phyloP scores from a whole-genome alignment of 108 stramenopile genomes.

The Nitzschia sp. region DNA sequence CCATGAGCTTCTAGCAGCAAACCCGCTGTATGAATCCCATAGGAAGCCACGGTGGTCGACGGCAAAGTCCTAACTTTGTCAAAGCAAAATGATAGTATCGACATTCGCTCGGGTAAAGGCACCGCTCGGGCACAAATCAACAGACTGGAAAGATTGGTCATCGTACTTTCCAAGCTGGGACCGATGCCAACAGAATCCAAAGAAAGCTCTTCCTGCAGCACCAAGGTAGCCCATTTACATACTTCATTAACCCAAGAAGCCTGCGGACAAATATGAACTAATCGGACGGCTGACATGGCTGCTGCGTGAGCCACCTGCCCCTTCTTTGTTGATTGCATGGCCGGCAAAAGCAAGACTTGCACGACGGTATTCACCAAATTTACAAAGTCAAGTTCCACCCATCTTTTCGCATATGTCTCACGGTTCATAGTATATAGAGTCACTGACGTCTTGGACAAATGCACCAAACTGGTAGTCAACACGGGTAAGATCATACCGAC shows the following conservation, averaged over 20 bases:
- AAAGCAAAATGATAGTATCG: conserved; percentile 42
- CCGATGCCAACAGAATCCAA: neutral
- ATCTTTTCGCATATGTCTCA: conserved; percentile 47
- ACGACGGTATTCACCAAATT: conserved; percentile 45
- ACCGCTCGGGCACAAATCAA: conserved; percentile 59
- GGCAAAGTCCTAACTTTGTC: conserved; percentile 40
- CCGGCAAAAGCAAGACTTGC: conserved; percentile 48
- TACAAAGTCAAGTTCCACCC: conserved; percentile 37
- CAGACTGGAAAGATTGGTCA: conserved; percentile 48
- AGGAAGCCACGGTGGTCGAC: conserved; percentile 38
- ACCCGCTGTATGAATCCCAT: conserved; percentile 40
- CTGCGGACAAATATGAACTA: conserved; percentile 56
- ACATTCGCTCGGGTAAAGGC: conserved; percentile 51
- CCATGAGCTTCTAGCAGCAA: conserved; percentile 24
- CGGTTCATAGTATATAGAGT: conserved; percentile 33
- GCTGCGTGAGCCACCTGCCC: conserved; percentile 20
- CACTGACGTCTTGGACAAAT: conserved; percentile 51
- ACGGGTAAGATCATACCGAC: conserved; percentile 48
- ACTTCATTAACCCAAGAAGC: conserved; percentile 57
- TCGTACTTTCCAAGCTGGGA: conserved; percentile 22
- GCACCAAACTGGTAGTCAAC: conserved; percentile 53
- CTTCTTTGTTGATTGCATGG: conserved; percentile 23
- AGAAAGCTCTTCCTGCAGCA: conserved; percentile 43
- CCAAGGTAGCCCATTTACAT: conserved; percentile 38
- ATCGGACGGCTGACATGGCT: conserved; percentile 55